Base-by-base conservation (phyloP, 2,329 filamentous ascomycete species). In the Plectosphaerella plurivora region DNA sequence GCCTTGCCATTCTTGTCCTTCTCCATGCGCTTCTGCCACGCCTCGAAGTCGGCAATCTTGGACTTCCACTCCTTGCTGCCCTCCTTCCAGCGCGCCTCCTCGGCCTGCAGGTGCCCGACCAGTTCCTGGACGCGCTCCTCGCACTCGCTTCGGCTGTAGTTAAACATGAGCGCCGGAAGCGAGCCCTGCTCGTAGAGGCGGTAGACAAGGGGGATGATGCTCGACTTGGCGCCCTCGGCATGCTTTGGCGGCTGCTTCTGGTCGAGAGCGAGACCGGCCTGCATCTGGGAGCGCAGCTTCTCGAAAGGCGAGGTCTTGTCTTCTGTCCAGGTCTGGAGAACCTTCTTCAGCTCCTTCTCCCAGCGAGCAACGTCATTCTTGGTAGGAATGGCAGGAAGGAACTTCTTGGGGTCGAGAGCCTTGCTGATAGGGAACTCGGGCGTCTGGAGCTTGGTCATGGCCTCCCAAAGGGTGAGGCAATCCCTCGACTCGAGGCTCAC, bases 91-190 rank as follows among this genome's bases (percentile, higher is more conserved):
- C 63, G 59, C 0, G 69, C 57, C 60, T 89, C 86, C 0, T 79
- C 76, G 1, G 72, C 61, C 48, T 76, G 63, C 0, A 91, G 69
- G 53, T 82, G 73, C 1, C 66, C 59, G 2, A 86, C 63, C 0
- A 91, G 59, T 1, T 67, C 60, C 22, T 65, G 59, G 24, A 81
- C 77, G 25, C 87, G 78, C 10, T 66, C 64, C 65, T 91, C 87
- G 60, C 89, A 92, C 28, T 72, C 67, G 2, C 67, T 65, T 47
- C 87, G 82, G 57, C 91, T 86, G 59, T 89, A 93, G 62, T 89
- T 89, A 73, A 93, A 93, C 1, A 91, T 66, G 12, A 93, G 83
- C 0, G 86, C 88, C 0, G 88, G 89, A 1, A 93, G 73, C 0
- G 85, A 86, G 51, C 82, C 78, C 52, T 83, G 79, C 15, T 74